phyloP scores from a whole-genome alignment of 208 protist species.

The Acanthamoeba comandoni region DNA sequence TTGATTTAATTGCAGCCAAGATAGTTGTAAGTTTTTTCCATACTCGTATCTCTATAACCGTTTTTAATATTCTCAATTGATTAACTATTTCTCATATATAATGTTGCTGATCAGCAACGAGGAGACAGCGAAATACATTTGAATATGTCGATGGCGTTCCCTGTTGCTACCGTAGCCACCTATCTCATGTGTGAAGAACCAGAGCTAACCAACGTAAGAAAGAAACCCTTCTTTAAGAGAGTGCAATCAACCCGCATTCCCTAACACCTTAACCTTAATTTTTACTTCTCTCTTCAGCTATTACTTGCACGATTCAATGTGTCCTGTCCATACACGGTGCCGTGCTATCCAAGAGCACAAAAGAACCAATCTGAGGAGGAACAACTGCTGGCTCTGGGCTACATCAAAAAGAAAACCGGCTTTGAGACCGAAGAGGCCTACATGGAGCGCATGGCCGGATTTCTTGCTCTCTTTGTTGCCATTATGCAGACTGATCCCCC shows the following conservation, averaged over 20 bases:
- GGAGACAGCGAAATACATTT: conserved; percentile 7
- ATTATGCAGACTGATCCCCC: conserved; percentile 9
- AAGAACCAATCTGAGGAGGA: background rate
- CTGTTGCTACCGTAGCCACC: background rate
- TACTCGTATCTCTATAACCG: too few relatives aligned
- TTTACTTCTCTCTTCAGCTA: background rate
- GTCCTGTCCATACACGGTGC: background rate
- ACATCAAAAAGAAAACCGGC: background rate
- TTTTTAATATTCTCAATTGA: too few relatives aligned
- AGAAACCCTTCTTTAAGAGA: background rate
- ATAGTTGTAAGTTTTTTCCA: too few relatives aligned
- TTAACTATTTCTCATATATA: too few relatives aligned
- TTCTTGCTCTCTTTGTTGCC: background rate
- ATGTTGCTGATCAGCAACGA: too few relatives aligned
- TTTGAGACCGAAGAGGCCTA: conserved; percentile 17
- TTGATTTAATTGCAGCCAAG: conserved; percentile 8
- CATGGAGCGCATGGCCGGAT: conserved; percentile 14
- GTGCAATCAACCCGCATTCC: background rate
- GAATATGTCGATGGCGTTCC: conserved; percentile 12
- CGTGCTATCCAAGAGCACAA: background rate
- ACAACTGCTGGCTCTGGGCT: conserved; percentile 1
- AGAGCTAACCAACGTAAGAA: background rate
- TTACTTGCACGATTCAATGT: background rate
- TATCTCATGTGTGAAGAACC: background rate
- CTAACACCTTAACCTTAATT: background rate